Base-by-base conservation (phyloP, 306 rosid species). In the Crotalaria pallida region DNA sequence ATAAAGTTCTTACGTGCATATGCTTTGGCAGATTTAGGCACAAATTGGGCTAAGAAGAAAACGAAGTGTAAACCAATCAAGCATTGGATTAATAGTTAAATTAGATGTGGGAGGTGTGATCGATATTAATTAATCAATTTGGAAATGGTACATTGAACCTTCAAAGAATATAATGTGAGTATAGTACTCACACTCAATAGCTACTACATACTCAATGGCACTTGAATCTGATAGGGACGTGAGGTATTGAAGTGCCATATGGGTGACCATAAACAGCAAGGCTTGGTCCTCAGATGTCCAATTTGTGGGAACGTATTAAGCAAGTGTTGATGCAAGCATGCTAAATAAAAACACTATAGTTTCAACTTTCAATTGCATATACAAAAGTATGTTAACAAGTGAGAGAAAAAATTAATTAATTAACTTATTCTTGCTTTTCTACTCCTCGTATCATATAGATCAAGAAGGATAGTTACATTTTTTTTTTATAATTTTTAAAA, bases 21-120 rank as follows among this genome's bases (percentile, higher is more conserved):
- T n/a, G 67, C 61, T 67, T 58, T 36, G 34, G 50, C 16, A 36
- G 81, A 50, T 77, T 50, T 69, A 71, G 31, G 58, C 52, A 49
- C 65, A 68, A 76, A 76, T 24, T 68, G 81, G 81, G 72, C 5
- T 69, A 61, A 9, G 44, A 61, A 61, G 76, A 69, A 77, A 77
- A 52, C 52, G 76, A 77, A 52, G 43, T 69, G 4, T 62, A 69
- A 69, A 69, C 67, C 61, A 77, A 77, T 60, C 61, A 77, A 77
- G 60, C 1, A 24, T 36, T 24, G 4, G 47, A 9, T 0, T 0
- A 56, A 11, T 24, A 13, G 34, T 36, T 36, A 12, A 41, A 56
- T 15, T 15, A 56, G 34, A 40, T 17, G 41, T 43, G 19, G 24
- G 33, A 19, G 58, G 31, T 31, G 67, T 48, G 44, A 59, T 40